Evolutionary conservation across 306 rosid species (phyloP).

Genomic region (Myrica gale): DNA sequence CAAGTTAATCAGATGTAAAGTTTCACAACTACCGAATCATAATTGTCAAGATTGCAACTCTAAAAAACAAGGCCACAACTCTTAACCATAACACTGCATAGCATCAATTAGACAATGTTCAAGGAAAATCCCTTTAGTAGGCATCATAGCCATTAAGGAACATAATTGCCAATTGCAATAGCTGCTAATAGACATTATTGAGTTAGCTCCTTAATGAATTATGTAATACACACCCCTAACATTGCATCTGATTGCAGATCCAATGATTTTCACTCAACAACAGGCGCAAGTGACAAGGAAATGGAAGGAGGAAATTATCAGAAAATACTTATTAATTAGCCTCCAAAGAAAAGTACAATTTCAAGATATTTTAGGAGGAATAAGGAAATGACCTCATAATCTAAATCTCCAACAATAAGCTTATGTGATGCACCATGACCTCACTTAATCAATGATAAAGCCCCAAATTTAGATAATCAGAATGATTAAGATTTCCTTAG

Average conservation of each 20-base stretch:
- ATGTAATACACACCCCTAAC: too few species aligned
- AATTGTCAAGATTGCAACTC: too few species aligned
- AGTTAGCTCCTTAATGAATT: background rate
- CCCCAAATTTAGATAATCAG: background rate
- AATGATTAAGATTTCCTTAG: background rate
- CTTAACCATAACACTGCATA: too few species aligned
- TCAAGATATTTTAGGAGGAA: background rate
- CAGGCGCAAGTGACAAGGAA: background rate
- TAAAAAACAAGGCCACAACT: too few species aligned
- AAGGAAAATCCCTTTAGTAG: too few species aligned
- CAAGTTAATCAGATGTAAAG: too few species aligned
- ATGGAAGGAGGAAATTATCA: background rate
- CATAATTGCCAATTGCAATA: background rate
- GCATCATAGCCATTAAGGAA: too few species aligned
- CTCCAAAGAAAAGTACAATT: background rate
- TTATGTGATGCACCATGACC: background rate
- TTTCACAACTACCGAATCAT: too few species aligned
- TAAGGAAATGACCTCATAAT: conserved; percentile 2
- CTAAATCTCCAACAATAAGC: background rate
- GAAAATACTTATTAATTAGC: background rate
- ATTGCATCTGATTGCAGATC: background rate
- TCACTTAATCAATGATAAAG: background rate
- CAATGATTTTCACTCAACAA: background rate
- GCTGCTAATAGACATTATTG: background rate
- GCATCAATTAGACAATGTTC: too few species aligned